A percentile compares a stretch with the other conserved stretches of the same genome.
Conservation (phyloP, 2,329 filamentous ascomycete genomes). For the Graphilbum ipis-grandicollis region DNA sequence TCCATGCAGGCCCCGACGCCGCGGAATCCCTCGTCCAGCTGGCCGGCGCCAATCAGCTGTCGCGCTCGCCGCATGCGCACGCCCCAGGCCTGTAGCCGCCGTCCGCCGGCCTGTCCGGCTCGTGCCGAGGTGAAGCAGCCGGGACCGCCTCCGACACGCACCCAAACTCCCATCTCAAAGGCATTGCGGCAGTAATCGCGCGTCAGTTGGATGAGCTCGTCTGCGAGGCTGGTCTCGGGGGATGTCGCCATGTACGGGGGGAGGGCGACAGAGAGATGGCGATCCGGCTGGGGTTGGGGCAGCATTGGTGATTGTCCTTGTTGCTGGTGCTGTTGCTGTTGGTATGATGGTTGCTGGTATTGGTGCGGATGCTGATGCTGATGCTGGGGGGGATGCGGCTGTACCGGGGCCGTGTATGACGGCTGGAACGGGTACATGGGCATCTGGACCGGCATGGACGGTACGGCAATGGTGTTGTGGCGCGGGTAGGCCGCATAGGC, state of each 20-base stretch:
- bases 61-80: constrained; percentile 8
- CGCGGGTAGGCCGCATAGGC: neutral
- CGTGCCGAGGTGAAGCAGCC: constrained; percentile 1
- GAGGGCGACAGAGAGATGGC: no score
- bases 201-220: constrained; percentile 10
- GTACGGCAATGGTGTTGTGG: neutral
- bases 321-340: no score
- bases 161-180: constrained; percentile 10
- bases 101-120: constrained; percentile 5
- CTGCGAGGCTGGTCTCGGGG: constrained; percentile 6
- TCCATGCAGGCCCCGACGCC: constrained; percentile 11
- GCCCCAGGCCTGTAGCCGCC: constrained; percentile 10
- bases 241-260: constrained; percentile 3
- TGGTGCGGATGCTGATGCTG: no score
- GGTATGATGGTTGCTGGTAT: no score
- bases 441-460: constrained; percentile 1
- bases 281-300: no score
- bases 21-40: constrained; percentile 8
- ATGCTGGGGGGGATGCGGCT: no score
- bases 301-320: no score
- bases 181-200: constrained; percentile 11
- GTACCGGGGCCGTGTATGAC: no score
- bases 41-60: constrained; percentile 8
- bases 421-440: no score
- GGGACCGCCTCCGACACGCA: neutral